phyloP scores from a whole-genome alignment of 2,329 filamentous ascomycete species.

The Talaromyces sp. region DNA sequence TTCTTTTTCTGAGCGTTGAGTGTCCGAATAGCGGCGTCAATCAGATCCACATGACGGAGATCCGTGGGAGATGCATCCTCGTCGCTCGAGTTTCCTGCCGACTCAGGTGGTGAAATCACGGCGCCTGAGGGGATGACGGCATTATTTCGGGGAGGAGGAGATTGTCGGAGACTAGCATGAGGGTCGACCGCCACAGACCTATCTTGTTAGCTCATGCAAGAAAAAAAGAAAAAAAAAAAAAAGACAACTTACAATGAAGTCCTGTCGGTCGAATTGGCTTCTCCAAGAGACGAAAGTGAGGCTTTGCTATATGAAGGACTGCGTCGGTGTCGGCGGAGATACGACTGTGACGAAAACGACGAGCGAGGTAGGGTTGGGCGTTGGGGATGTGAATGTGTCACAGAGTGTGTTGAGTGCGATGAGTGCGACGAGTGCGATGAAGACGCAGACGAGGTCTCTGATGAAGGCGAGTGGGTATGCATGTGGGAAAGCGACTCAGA shows the following conservation, averaged over 20 bases:
- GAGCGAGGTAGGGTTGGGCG: conserved; percentile 54
- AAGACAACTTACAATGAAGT: conserved; percentile 1
- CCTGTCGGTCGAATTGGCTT: conserved; percentile 21
- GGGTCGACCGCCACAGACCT: conserved; percentile 31
- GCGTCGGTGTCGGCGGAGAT: conserved; percentile 60
- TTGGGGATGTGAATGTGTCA: conserved; percentile 29
- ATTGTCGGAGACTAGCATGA: conserved; percentile 69
- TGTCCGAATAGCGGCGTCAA: conserved; percentile 78
- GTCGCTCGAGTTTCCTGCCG: conserved; percentile 74
- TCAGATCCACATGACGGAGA: conserved; percentile 34
- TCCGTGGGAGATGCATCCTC: conserved; percentile 59
- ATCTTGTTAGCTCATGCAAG: not conserved
- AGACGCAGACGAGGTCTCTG: not conserved
- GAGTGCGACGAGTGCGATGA: conserved; percentile 7
- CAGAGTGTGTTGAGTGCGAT: not conserved
- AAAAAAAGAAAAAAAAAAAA: too few relatives aligned
- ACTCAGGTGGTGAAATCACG: conserved; percentile 88
- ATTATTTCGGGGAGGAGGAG: conserved; percentile 76
- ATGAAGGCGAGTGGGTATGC: conserved; percentile 10
- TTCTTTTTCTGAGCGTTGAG: not conserved
- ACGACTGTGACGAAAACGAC: conserved; percentile 55
- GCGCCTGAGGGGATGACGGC: conserved; percentile 76
- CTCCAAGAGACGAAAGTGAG: conserved; percentile 29
- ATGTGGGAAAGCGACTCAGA: not conserved
- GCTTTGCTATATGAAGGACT: conserved; percentile 50